These are phyloP conservation scores for Hysterium pulicare DNA, from an alignment of 2,329 filamentous ascomycete species.

Conservation along the genomic window DNA sequence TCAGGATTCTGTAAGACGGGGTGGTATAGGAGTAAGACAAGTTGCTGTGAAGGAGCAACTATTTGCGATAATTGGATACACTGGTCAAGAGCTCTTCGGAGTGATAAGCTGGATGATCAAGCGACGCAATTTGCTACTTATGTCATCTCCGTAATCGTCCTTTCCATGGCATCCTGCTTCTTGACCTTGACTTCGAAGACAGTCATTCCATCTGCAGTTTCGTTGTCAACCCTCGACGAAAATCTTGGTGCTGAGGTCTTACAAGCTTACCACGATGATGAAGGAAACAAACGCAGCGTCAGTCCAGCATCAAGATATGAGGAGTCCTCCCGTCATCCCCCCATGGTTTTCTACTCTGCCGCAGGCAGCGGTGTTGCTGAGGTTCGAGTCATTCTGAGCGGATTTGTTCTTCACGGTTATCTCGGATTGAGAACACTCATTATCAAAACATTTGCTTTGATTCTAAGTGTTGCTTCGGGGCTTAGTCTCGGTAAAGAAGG, in stretches of 20 bases:
- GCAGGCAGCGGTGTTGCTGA: conserved; percentile 95
- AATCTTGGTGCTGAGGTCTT: conserved; percentile 68
- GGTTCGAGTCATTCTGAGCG: conserved; percentile 95
- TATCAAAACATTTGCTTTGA: conserved; percentile 77
- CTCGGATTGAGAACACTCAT: conserved; percentile 82
- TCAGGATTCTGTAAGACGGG: conserved; percentile 71
- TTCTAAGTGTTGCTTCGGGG: conserved; percentile 88
- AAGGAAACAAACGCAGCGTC: conserved; percentile 38
- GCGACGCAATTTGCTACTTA: conserved; percentile 79
- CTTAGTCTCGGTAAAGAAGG: conserved; percentile 93
- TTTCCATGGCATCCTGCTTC: conserved; percentile 70
- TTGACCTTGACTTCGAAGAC: conserved; percentile 90
- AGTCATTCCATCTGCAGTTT: conserved; percentile 83
- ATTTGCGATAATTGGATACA: conserved; percentile 59
- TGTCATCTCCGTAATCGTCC: conserved; percentile 64
- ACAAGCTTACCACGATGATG: conserved; percentile 44
- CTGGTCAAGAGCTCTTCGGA: conserved; percentile 60
- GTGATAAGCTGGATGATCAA: conserved; percentile 45
- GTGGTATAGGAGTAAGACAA: conserved; percentile 72
- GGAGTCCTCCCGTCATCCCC: conserved; percentile 48
- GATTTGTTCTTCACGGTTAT: conserved; percentile 95
- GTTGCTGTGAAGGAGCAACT: conserved; percentile 57
- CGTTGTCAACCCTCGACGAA: conserved; percentile 85
- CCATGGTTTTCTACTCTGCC: conserved; percentile 93
- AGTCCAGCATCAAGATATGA: conserved; percentile 41